phyloP scores from a whole-genome alignment of 177 flowering plant genomes.

The Vitis hybrid region DNA sequence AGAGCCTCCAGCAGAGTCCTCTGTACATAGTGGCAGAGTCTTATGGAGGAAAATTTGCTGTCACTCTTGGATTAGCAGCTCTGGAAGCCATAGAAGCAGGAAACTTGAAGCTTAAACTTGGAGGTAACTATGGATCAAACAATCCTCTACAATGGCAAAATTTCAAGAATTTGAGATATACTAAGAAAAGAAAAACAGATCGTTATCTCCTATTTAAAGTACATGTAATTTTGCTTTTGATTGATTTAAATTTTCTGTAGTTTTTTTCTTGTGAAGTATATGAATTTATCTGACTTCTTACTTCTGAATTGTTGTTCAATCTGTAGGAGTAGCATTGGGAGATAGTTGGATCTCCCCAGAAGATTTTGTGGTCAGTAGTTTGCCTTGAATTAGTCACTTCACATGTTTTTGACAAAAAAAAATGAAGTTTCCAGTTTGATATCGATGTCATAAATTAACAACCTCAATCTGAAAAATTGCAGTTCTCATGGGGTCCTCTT shows the following conservation, averaged over 20 bases:
- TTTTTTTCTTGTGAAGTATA: too few species aligned
- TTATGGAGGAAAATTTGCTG: conserved; percentile 91
- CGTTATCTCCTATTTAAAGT: too few species aligned
- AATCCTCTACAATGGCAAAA: too few species aligned
- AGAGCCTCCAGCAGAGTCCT: conserved; percentile 66
- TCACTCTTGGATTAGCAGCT: conserved; percentile 63
- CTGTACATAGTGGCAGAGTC: conserved; percentile 84
- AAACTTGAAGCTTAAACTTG: conserved; percentile 67
- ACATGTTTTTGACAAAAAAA: background rate
- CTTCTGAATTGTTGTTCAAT: background rate
- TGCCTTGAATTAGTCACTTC: background rate
- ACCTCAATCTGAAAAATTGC: conserved; percentile 12
- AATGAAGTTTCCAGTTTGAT: too few species aligned
- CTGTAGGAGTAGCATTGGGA: conserved; percentile 78
- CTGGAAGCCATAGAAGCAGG: conserved; percentile 66
- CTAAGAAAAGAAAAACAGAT: background rate
- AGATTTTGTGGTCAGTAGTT: conserved; percentile 78
- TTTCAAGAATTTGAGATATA: too few species aligned
- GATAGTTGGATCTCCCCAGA: conserved; percentile 97
- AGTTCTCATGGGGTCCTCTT: conserved; percentile 94
- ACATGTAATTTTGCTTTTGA: too few species aligned
- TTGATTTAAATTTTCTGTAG: too few species aligned
- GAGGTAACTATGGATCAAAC: conserved; percentile 44
- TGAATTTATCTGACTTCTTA: background rate
- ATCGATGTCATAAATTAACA: too few species aligned